Percentiles rank a stretch among this genome's conserved stretches.
These are phyloP conservation scores for Penicillium sp. DNA, from an alignment of 2,329 filamentous ascomycete species.

Conservation along the genomic window DNA sequence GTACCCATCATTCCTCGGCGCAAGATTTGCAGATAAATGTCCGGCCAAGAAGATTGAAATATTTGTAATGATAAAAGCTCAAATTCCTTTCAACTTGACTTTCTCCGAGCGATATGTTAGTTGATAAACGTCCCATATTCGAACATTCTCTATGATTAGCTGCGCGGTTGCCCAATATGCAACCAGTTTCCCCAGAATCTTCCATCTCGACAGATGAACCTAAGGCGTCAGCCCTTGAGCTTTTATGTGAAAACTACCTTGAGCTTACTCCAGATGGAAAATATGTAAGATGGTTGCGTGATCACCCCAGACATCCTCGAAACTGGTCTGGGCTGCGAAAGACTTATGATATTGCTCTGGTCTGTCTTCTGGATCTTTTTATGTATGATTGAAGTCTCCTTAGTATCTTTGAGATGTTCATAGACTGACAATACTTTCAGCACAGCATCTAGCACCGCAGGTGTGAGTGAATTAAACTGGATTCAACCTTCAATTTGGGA, in stretches of 20 bases:
- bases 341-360: constrained; percentile 28
- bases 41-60: background rate
- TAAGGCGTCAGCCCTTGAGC: constrained; percentile 14
- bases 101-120: background rate
- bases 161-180: constrained; percentile 13
- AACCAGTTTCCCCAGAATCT: constrained; percentile 6
- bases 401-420: too few species aligned
- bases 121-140: background rate
- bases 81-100: background rate
- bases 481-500: background rate
- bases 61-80: constrained; percentile 5
- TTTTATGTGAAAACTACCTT: constrained; percentile 27
- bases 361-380: constrained; percentile 35
- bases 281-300: constrained; percentile 32
- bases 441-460: constrained; percentile 38
- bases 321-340: constrained; percentile 33
- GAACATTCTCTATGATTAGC: background rate
- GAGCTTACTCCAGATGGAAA: constrained; percentile 32
- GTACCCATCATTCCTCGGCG: constrained; percentile 4
- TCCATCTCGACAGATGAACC: constrained; percentile 8
- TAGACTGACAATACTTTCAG: constrained; percentile 22
- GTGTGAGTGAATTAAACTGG: constrained; percentile 24
- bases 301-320: constrained; percentile 33
- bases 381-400: constrained; percentile 24
- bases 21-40: constrained; percentile 2